phyloP scores from a whole-genome alignment of 352 stramenopile species.

The Phytopythium boreale region DNA sequence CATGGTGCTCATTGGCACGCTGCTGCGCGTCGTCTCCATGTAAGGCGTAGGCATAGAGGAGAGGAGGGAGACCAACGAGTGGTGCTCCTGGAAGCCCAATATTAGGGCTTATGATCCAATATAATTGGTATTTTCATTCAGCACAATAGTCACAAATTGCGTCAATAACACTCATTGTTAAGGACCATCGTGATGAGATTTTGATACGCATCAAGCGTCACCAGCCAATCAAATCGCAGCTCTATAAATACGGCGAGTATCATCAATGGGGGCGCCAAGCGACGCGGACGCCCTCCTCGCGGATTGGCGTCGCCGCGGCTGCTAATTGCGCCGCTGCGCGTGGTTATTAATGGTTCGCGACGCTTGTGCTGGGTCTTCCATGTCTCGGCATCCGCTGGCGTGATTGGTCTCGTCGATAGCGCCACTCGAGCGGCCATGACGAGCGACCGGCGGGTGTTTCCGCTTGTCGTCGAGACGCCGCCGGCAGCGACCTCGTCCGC shows the following conservation, averaged over 20 bases:
- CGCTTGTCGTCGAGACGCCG: slow-evolving; percentile 33
- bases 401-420: background rate
- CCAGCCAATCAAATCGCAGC: background rate
- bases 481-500: background rate
- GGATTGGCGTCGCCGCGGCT: background rate
- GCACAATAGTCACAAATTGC: background rate
- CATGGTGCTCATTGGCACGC: slow-evolving; percentile 71
- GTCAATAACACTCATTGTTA: background rate
- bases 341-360: background rate
- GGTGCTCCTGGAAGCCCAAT: background rate
- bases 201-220: slow-evolving; percentile 1
- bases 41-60: slow-evolving; percentile 9
- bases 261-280: background rate
- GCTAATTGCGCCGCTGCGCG: background rate
- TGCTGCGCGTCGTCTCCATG: slow-evolving; percentile 56
- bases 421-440: slow-evolving; percentile 5
- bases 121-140: background rate
- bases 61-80: too few relatives aligned
- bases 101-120: background rate
- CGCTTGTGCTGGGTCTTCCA: background rate
- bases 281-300: background rate
- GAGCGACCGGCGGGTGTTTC: slow-evolving; percentile 34
- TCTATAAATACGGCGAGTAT: background rate
- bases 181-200: background rate
- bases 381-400: background rate